Evolutionary conservation across 176 grass and related monocot species (phyloP).

Genomic region (Carex kokanica): DNA sequence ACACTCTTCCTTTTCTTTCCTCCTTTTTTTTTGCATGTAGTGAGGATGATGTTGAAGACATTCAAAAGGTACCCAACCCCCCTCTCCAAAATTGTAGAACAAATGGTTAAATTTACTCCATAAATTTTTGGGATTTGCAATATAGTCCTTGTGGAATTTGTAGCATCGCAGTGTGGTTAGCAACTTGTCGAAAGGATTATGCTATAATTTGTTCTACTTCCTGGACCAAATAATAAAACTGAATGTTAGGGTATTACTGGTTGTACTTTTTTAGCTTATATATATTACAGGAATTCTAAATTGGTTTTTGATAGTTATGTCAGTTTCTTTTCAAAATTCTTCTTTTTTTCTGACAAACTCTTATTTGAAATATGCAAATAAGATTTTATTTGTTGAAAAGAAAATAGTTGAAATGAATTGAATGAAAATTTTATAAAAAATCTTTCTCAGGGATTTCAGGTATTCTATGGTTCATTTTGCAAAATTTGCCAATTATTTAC

Average conservation of each 20-base stretch:
- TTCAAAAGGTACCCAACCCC: slow-evolving; percentile 69
- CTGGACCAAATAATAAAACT: neutral
- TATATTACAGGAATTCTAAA: neutral
- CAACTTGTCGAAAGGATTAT: neutral
- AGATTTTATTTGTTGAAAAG: no score
- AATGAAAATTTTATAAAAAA: no score
- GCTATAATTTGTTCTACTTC: neutral
- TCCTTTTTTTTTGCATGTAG: slow-evolving; percentile 40
- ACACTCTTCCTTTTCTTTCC: neutral
- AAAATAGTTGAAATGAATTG: no score
- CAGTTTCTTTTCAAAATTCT: no score
- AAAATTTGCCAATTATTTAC: no score
- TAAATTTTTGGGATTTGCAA: neutral
- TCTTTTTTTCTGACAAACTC: no score
- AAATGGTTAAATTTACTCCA: neutral
- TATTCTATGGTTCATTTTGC: no score
- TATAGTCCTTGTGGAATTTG: neutral
- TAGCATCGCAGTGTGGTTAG: neutral
- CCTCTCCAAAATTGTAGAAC: neutral
- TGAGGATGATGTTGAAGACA: slow-evolving; percentile 99
- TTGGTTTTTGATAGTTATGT: no score
- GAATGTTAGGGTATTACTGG: neutral
- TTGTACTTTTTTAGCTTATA: neutral
- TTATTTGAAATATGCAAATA: no score
- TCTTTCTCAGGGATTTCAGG: no score